Evolutionary conservation across 2,329 filamentous ascomycete species (phyloP), one percentile per base, ranked within the genome.

Genomic region (Aspergillus viridinutans): DNA sequence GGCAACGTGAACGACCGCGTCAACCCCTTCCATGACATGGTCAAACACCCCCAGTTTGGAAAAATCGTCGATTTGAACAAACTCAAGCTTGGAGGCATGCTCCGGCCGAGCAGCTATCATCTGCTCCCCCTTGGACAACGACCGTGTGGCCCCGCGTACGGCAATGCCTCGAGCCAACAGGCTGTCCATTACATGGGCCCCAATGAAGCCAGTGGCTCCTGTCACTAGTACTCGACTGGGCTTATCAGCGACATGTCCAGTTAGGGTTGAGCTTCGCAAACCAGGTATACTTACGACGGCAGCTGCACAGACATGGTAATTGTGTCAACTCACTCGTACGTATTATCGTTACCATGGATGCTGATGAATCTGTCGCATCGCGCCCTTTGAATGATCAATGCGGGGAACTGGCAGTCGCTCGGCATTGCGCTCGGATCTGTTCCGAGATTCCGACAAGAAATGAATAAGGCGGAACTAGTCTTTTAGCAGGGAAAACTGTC

Each of bases 1-100:
- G 5, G 79, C 78, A 1, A 76, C 70, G 49, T 81, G 78, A 17
- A 81, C 74, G 0, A 81, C 69, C 0, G 67, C 76, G 20, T 79
- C 75, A 1, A 80, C 69, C 1, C 68, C 77, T 12, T 77, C 65
- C 29, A 78, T 70, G 0, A 71, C 73, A 2, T 75, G 68, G 4
- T 65, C 61, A 4, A 80, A 72, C 1, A 72, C 74, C 0, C 71
- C 71, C 0, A 68, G 64, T 0, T 71, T 68, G 10, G 74, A 67
- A 52, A 81, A 78, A 53, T 81, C 78, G 4, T 69, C 58, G 0
- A 81, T 71, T 25, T 74, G 64, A 1, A 79, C 71, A 48, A 80
- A 79, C 35, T 78, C 74, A 12, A 81, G 68, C 20, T 66, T 68
- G 0, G 58, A 66, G 3, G 63, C 60, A 50, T 74, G 69, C 50